Percentiles rank a stretch among this genome's conserved stretches.
These are phyloP conservation scores for Metschnikowia peoriensis DNA, from an alignment of 805 yeast genomes.

Conservation along the genomic window DNA sequence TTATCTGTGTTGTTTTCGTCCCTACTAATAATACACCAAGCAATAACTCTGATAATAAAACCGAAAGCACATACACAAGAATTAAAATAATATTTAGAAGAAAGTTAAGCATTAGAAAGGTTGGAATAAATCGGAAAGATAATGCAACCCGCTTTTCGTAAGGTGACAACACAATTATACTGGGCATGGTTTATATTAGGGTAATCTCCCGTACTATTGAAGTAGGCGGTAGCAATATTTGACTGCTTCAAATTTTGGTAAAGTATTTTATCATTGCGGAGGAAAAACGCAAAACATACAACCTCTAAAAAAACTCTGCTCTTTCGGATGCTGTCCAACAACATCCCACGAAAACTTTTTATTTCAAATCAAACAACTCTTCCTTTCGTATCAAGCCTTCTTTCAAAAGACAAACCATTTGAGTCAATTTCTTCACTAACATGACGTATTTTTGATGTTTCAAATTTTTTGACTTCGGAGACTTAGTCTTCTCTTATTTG, in stretches of 20 bases:
- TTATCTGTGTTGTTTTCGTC: conserved; percentile 22
- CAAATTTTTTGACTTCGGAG: conserved; percentile 1
- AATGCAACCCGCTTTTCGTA: conserved; percentile 19
- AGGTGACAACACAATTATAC: conserved; percentile 17
- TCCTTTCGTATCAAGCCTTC: conserved; percentile 15
- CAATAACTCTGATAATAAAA: conserved; percentile 26
- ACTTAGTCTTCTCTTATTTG: conserved; percentile 12
- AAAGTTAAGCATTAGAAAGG: conserved; percentile 35
- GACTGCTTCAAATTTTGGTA: conserved; percentile 20
- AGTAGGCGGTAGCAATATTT: conserved; percentile 19
- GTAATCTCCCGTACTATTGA: conserved; percentile 20
- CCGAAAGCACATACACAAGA: conserved; percentile 32
- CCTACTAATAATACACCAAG: conserved; percentile 24
- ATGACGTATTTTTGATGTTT: background rate
- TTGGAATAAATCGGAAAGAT: conserved; percentile 19
- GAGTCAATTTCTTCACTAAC: background rate
- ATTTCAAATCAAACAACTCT: conserved; percentile 23
- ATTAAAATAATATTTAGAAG: conserved; percentile 45
- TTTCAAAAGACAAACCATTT: background rate
- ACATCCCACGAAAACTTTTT: conserved; percentile 37
- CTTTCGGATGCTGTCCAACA: conserved; percentile 36
- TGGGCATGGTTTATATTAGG: conserved; percentile 17
- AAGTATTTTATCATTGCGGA: conserved; percentile 21
- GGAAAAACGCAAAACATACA: conserved; percentile 30
- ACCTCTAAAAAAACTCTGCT: conserved; percentile 32